Evolutionary conservation across 2,329 filamentous ascomycete genomes (phyloP).

Genomic region (Colletotrichum cereale): DNA sequence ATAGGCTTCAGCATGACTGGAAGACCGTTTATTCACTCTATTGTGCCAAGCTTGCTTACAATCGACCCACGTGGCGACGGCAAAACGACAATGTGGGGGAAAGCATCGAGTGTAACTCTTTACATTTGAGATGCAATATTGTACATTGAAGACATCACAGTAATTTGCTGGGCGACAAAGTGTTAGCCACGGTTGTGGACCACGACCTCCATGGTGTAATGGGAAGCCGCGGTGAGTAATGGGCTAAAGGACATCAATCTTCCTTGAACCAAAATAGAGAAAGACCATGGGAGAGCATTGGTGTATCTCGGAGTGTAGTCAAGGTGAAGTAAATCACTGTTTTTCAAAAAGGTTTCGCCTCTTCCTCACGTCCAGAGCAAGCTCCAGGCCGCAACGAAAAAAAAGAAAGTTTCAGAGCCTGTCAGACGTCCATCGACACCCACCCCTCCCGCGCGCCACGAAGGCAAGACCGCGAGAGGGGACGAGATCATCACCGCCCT

Average conservation of each 20-base stretch:
- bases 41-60: no score
- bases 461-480: constrained; percentile 79
- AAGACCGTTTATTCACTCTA: neutral
- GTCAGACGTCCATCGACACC: constrained; percentile 93
- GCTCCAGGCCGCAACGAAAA: constrained; percentile 66
- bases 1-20: neutral
- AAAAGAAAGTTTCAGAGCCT: constrained; percentile 67
- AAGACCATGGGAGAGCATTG: constrained; percentile 73
- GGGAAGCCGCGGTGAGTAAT: constrained; percentile 78
- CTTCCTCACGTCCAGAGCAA: constrained; percentile 65
- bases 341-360: constrained; percentile 37
- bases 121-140: no score
- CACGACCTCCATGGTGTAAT: constrained; percentile 69
- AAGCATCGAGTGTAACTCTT: neutral
- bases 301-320: constrained; percentile 88
- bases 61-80: neutral
- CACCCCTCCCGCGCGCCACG: constrained; percentile 81
- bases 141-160: neutral
- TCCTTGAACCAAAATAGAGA: constrained; percentile 90
- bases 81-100: no score
- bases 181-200: constrained; percentile 79
- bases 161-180: constrained; percentile 37
- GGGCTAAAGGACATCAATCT: constrained; percentile 67
- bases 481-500: constrained; percentile 94
- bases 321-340: constrained; percentile 58